Evolutionary conservation across 495 filamentous ascomycete genomes (phyloP).

Genomic region (Neurospora tetraspora): DNA sequence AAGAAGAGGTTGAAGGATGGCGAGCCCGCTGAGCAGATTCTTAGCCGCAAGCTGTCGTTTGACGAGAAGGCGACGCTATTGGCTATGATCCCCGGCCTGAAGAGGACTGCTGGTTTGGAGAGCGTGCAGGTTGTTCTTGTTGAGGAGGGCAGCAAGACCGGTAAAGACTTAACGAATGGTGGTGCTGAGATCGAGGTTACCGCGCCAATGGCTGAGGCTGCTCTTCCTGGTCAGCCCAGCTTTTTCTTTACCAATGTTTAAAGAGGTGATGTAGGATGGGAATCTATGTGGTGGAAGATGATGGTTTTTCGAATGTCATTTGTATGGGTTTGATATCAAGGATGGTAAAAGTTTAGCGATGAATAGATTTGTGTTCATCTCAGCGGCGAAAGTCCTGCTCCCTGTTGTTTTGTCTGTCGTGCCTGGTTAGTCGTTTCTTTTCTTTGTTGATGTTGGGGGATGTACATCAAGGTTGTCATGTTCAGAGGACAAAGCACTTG

Average conservation of each 20-base stretch:
- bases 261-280: background rate
- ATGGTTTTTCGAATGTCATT: background rate
- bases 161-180: slow-evolving; percentile 39
- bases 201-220: slow-evolving; percentile 50
- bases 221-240: slow-evolving; percentile 68
- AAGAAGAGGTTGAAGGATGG: slow-evolving; percentile 66
- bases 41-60: slow-evolving; percentile 75
- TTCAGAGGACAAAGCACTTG: background rate
- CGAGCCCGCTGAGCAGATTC: slow-evolving; percentile 51
- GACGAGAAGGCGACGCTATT: slow-evolving; percentile 64
- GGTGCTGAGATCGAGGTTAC: slow-evolving; percentile 46
- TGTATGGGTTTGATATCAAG: background rate
- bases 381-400: background rate
- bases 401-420: background rate
- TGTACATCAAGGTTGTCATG: background rate
- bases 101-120: slow-evolving; percentile 55
- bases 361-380: background rate
- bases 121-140: slow-evolving; percentile 55
- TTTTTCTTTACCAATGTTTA: slow-evolving; percentile 70
- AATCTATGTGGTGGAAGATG: background rate
- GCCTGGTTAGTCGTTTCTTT: background rate
- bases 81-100: slow-evolving; percentile 33
- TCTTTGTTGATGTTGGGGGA: background rate
- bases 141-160: slow-evolving; percentile 59
- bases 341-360: background rate